Conservation (phyloP, 306 rosid genomes). For the Cicer cuneatum region DNA sequence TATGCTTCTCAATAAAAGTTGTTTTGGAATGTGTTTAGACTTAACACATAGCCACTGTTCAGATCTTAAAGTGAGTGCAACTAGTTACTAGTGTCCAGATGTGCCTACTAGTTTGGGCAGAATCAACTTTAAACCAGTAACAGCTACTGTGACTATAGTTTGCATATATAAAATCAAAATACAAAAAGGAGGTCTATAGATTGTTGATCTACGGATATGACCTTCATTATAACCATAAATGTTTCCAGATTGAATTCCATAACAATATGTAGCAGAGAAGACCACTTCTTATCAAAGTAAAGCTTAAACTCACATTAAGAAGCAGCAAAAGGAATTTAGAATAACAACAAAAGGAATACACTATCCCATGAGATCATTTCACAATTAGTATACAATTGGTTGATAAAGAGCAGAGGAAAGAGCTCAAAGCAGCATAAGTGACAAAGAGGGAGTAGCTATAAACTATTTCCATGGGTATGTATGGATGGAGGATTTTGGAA, state of each 20-base stretch:
- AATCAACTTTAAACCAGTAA: not conserved
- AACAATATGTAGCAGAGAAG: not conserved
- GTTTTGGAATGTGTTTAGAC: slow-evolving; percentile 4
- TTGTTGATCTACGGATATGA: not conserved
- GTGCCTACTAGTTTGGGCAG: not conserved
- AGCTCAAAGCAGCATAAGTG: not conserved
- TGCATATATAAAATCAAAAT: not conserved
- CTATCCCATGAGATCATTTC: not conserved
- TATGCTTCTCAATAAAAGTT: not conserved
- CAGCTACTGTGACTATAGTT: not conserved
- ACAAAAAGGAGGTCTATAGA: not conserved
- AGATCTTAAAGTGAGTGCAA: not conserved
- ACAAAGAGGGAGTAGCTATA: slow-evolving; percentile 12
- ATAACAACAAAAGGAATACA: not conserved
- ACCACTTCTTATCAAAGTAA: not conserved
- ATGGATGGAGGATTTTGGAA: too few species aligned
- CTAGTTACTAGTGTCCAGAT: not conserved
- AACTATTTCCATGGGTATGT: not conserved
- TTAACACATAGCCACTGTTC: slow-evolving; percentile 12
- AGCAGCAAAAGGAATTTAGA: not conserved
- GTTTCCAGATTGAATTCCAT: not conserved
- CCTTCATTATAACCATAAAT: not conserved
- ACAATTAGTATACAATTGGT: slow-evolving; percentile 14
- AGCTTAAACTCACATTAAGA: not conserved
- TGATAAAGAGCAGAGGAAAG: not conserved